Percentiles rank a stretch among this genome's conserved stretches.
Evolutionary conservation across 768 basidiomycete genomes (phyloP).

Genomic region (Mycena maculata): DNA sequence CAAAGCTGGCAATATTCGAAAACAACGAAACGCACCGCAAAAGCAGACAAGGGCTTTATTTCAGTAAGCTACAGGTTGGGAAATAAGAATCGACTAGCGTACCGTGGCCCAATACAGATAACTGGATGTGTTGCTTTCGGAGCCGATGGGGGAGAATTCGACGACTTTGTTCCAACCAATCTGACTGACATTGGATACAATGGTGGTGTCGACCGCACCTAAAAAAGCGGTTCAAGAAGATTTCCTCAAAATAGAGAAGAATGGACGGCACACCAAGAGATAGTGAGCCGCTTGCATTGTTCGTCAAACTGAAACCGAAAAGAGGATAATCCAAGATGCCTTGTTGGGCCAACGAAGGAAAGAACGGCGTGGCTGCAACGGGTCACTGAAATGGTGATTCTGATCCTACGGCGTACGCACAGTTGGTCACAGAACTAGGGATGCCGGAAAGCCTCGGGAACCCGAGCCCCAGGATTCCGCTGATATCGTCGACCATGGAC

Average conservation of each 20-base stretch:
- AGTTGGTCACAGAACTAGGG: constrained; percentile 55
- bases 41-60: constrained; percentile 54
- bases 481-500: constrained; percentile 69
- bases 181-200: constrained; percentile 68
- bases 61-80: neutral
- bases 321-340: constrained; percentile 79
- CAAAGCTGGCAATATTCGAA: neutral
- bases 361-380: constrained; percentile 73
- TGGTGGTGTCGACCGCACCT: constrained; percentile 82
- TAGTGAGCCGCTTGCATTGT: constrained; percentile 69
- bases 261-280: constrained; percentile 65
- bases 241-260: neutral
- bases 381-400: constrained; percentile 13
- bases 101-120: constrained; percentile 81
- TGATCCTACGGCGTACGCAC: constrained; percentile 48
- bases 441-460: constrained; percentile 81
- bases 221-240: constrained; percentile 14
- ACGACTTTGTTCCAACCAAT: constrained; percentile 83
- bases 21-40: constrained; percentile 57
- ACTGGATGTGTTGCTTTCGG: constrained; percentile 69
- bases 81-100: neutral
- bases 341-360: constrained; percentile 68
- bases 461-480: constrained; percentile 81
- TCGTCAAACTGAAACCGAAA: constrained; percentile 76
- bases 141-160: constrained; percentile 74